A percentile compares a stretch with the other conserved stretches of the same genome.
Evolutionary conservation across 164 flowering plant species (phyloP).

Genomic region (Nymphaea thermarum): DNA sequence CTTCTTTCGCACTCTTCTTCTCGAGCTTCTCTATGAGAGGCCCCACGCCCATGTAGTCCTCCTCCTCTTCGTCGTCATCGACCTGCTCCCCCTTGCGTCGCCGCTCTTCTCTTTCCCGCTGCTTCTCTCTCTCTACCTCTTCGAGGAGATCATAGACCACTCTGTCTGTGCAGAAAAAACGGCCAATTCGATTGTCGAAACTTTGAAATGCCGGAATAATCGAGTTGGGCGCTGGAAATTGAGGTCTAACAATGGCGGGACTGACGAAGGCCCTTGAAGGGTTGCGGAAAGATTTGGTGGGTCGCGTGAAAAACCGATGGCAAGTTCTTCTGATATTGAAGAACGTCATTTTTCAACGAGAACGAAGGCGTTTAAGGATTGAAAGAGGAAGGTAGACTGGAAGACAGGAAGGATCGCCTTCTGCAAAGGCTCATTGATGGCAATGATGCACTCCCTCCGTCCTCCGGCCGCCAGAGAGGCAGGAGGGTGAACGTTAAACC

Average conservation of each 20-base stretch:
- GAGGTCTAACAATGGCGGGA: not conserved
- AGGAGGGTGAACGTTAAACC: not conserved
- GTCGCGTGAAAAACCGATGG: not conserved
- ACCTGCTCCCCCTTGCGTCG: constrained; percentile 32
- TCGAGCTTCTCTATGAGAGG: constrained; percentile 60
- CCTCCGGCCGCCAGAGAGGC: not conserved
- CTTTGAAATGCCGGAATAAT: not conserved
- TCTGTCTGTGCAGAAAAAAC: constrained; percentile 6
- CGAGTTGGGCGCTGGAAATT: not conserved
- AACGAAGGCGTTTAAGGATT: not conserved
- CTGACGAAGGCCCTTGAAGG: not conserved
- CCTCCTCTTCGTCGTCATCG: constrained; percentile 45
- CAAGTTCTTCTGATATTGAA: not conserved
- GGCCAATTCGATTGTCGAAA: not conserved
- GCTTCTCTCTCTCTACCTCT: constrained; percentile 40
- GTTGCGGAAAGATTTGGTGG: not conserved
- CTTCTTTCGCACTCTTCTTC: constrained; percentile 30
- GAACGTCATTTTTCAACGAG: not conserved
- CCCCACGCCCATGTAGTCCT: constrained; percentile 58
- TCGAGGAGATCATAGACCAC: constrained; percentile 29
- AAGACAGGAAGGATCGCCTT: not conserved
- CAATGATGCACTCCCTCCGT: not conserved
- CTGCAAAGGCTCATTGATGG: not conserved
- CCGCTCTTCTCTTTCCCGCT: constrained; percentile 36
- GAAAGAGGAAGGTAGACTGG: not conserved